Base-by-base conservation (phyloP, 2,329 filamentous ascomycete genomes). In the Atkinsonella hypoxylon region DNA sequence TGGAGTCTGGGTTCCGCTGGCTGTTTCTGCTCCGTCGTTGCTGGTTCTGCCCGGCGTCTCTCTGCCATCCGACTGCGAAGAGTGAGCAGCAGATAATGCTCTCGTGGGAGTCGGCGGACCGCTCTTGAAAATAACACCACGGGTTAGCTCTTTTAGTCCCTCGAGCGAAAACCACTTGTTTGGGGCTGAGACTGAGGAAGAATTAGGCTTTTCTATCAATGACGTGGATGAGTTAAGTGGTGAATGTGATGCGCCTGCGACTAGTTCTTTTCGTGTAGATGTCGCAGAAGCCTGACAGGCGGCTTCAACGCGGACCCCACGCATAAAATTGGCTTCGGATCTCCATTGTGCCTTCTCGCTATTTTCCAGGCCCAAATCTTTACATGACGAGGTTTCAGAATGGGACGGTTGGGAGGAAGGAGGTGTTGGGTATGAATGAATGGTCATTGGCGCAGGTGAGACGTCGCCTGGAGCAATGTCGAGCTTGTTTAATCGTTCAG, bases 31-130 rank as follows among this genome's bases (percentile, higher is more conserved):
- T 48, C 69, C 69, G 57, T 67, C 71, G 55, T 70, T 68, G 57
- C 65, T 70, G 41, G 61, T 61, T 51, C 67, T 65, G 40, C 63
- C 61, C 7, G 62, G 64, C 26, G 68, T 70, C 45, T 65, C 62
- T 56, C 71, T 72, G 42, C 63, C 61, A 50, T 76, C 76, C 26
- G 70, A 69, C 47, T 71, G 71, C 38, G 76, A 73, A 12, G 76
- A 74, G 41, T 76, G 75, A 52, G 77, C 74, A 48, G 77, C 70
- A 51, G 89, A 95, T 62, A 91, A 81, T 53, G 90, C 87, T 70
- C 91, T 84, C 56, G 89, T 91, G 51, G 91, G 94, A 59, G 91
- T 90, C 54, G 89, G 83, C 59, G 89, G 87, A 60, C 88, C 93
- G 75, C 89, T 95, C 90, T 96, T 95, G 75, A 81, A 74, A 69